These are phyloP conservation scores for Starmerella floricola DNA, from an alignment of 805 yeast genomes.

Conservation along the genomic window DNA sequence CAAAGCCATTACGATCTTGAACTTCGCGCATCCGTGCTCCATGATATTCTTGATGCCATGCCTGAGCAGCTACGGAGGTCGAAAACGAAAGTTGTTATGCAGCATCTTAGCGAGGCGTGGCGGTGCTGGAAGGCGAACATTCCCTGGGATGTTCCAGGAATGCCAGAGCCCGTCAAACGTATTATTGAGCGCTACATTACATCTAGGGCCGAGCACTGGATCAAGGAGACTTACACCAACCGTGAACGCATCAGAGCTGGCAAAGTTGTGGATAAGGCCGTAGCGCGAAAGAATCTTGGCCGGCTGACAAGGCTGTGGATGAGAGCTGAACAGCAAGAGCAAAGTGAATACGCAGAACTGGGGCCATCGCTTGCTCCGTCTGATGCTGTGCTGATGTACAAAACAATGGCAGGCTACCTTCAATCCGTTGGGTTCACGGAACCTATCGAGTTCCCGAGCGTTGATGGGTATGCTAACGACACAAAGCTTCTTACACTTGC, in stretches of 20 bases:
- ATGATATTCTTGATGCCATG: slow-evolving; percentile 91
- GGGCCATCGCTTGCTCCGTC: slow-evolving; percentile 81
- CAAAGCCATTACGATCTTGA: slow-evolving; percentile 93
- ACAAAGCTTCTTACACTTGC: slow-evolving; percentile 83
- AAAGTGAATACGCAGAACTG: slow-evolving; percentile 59
- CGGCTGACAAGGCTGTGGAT: slow-evolving; percentile 86
- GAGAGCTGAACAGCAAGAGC: slow-evolving; percentile 83
- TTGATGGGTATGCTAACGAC: slow-evolving; percentile 76
- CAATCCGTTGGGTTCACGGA: slow-evolving; percentile 61
- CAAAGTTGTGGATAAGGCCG: slow-evolving; percentile 88
- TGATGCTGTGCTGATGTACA: slow-evolving; percentile 78
- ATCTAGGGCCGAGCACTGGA: slow-evolving; percentile 96
- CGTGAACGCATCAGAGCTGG: slow-evolving; percentile 81
- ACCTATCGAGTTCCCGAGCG: slow-evolving; percentile 89
- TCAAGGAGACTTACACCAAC: slow-evolving; percentile 82
- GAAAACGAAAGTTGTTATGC: slow-evolving; percentile 75
- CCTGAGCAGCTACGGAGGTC: slow-evolving; percentile 87
- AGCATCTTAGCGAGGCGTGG: slow-evolving; percentile 97
- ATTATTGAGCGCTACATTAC: slow-evolving; percentile 81
- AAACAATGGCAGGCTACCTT: slow-evolving; percentile 83
- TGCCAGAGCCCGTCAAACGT: slow-evolving; percentile 79
- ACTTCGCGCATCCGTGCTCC: slow-evolving; percentile 84
- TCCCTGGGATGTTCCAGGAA: slow-evolving; percentile 95
- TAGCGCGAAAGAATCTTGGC: slow-evolving; percentile 85
- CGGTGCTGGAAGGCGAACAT: slow-evolving; percentile 98